A percentile compares a stretch with the other conserved stretches of the same genome.
phyloP scores from a whole-genome alignment of 2,329 filamentous ascomycete genomes.

The Celoporthe dispersa region DNA sequence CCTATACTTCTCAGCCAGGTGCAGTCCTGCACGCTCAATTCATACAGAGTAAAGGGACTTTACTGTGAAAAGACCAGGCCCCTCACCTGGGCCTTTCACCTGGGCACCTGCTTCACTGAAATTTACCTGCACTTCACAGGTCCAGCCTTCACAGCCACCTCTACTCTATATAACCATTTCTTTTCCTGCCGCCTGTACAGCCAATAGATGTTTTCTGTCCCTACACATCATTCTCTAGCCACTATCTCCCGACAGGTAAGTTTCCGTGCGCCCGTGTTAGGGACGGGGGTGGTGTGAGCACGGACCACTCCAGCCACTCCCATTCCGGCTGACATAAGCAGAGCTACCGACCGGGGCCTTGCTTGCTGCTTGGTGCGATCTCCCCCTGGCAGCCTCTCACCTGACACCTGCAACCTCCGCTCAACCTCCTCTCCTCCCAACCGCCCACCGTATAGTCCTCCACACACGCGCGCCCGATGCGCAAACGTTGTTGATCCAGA shows the following conservation, averaged over 20 bases:
- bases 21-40: not conserved
- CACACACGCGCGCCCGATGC: not conserved
- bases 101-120: not conserved
- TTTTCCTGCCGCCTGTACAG: not conserved
- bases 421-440: not conserved
- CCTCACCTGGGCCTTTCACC: not conserved
- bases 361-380: not conserved
- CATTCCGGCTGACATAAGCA: slow-evolving; percentile 2
- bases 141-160: not conserved
- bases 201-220: not conserved
- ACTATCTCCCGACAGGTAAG: not conserved
- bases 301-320: slow-evolving; percentile 12
- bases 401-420: not conserved
- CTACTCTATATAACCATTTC: not conserved
- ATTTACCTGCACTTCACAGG: not conserved
- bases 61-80: not conserved
- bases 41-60: not conserved
- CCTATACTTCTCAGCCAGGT: no score
- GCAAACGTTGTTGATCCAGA: slow-evolving; percentile 5
- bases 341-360: not conserved
- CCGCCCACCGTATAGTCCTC: not conserved
- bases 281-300: not conserved
- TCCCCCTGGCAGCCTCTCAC: not conserved
- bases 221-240: not conserved
- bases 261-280: no score